Base-by-base conservation (phyloP, 176 grass and related monocot genomes). In the Aegilops umbellulata region DNA sequence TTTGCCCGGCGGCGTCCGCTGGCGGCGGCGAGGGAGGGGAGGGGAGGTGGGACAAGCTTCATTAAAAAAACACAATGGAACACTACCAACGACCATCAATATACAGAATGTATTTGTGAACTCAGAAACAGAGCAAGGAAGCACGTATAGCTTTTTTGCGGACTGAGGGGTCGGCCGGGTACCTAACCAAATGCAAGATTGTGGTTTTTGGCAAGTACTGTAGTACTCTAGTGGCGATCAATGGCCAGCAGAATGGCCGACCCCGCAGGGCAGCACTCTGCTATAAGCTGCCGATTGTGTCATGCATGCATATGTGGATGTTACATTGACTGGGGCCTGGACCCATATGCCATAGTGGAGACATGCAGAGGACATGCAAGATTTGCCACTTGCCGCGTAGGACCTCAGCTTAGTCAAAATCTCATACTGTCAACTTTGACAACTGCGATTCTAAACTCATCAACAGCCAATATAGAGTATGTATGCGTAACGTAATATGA, bases 261-360 rank as follows among this genome's bases (percentile, higher is more conserved):
- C 76, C 31, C 4, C 13, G 67, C 80, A 80, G 80, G 46, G 49
- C 49, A 53, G 49, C 49, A 53, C 73, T 25, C 25, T 78, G 79
- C 74, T 69, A 78, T 42, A 11, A 42, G 81, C 30, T 62, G 64
- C 16, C 77, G 44, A 53, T 80, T 77, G 20, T 76, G 41, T 42
- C 41, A 42, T 42, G 41, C 41, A 42, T 42, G 41, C 69, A 77
- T 63, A 32, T 29, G 35, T 76, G 46, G 67, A 74, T 79, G 25
- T 44, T 74, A 91, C 60, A 53, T 68, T 80, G 80, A 61, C 65
- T 44, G 46, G 57, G 39, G 46, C 51, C 79, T 65, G 80, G 57
- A 65, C 57, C 12, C 22, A 42, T 55, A 31, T 61, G 29, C 39
- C 13, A 19, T 23, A 38, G 47, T 64, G 29, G 71, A 22, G 78